Conservation (phyloP, 1,284 basidiomycete genomes). For the Cutaneotrichosporon curvatum region DNA sequence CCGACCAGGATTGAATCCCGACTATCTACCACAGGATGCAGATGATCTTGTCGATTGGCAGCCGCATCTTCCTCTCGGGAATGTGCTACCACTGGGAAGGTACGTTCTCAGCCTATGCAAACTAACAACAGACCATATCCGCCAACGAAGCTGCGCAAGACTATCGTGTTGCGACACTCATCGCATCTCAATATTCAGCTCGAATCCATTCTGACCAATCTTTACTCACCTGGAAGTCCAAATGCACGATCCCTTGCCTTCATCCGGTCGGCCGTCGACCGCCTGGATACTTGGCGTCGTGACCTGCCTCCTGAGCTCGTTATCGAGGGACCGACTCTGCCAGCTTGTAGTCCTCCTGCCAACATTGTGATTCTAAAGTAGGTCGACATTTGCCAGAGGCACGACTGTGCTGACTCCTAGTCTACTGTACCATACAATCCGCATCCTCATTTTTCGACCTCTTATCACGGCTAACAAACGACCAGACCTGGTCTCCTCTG, state of each 20-base stretch:
- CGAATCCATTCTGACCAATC: constrained; percentile 22
- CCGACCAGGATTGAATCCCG: constrained; percentile 8
- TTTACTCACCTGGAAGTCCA: constrained; percentile 21
- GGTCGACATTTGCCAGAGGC: constrained; percentile 2
- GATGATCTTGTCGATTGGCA: constrained; percentile 15
- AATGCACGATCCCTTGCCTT: constrained; percentile 18
- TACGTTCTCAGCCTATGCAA: too few relatives aligned
- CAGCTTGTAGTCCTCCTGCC: constrained; percentile 16
- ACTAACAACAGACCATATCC: constrained; percentile 5
- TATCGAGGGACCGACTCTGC: constrained; percentile 7
- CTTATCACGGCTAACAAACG: constrained; percentile 17
- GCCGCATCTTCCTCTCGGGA: constrained; percentile 8
- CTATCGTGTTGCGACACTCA: constrained; percentile 9
- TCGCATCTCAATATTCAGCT: constrained; percentile 19
- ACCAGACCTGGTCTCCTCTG: constrained; percentile 10
- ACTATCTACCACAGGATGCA: constrained; percentile 4
- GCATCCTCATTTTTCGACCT: constrained; percentile 21
- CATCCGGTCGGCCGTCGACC: constrained; percentile 14
- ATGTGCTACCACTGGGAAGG: constrained; percentile 4
- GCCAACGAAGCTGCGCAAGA: constrained; percentile 4
- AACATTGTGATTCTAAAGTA: constrained; percentile 18
- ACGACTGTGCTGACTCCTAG: too few relatives aligned
- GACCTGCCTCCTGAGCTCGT: constrained; percentile 6
- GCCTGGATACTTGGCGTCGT: constrained; percentile 7
- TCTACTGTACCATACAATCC: constrained; percentile 16